Percentiles rank a stretch among this genome's conserved stretches.
Evolutionary conservation across 441 rosid genomes (phyloP).

Genomic region (Gossypium lobatum): DNA sequence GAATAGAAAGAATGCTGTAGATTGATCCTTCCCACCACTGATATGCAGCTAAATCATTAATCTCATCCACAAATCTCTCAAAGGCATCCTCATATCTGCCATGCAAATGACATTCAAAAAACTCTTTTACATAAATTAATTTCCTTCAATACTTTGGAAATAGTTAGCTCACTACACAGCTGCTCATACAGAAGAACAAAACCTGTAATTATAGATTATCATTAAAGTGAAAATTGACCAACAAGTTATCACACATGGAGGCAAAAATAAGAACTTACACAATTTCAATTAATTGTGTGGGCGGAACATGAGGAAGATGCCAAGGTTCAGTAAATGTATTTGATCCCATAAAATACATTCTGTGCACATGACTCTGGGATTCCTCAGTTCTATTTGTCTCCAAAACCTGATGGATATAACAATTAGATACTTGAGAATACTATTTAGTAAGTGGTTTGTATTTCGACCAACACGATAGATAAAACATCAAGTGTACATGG

Average conservation of each 20-base stretch:
- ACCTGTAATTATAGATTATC: neutral
- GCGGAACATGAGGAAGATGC: constrained; percentile 76
- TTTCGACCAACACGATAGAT: neutral
- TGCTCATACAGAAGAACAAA: neutral
- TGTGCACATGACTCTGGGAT: constrained; percentile 77
- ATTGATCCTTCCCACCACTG: constrained; percentile 97
- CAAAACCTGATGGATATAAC: constrained; percentile 46
- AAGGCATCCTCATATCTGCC: constrained; percentile 82
- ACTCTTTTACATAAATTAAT: neutral
- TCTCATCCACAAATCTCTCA: constrained; percentile 77
- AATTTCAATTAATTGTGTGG: constrained; percentile 69
- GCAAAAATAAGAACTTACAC: constrained; percentile 48
- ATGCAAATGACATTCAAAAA: constrained; percentile 5
- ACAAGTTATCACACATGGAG: constrained; percentile 8
- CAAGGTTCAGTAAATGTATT: constrained; percentile 86
- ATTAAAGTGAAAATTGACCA: neutral
- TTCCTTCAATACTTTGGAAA: neutral
- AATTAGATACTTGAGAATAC: constrained; percentile 5
- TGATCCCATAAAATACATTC: constrained; percentile 87
- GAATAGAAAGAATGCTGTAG: constrained; percentile 60
- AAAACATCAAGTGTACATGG: neutral
- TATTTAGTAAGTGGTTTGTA: neutral
- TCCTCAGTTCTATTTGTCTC: constrained; percentile 83
- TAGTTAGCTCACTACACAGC: neutral
- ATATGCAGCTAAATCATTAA: constrained; percentile 73